Conservation (phyloP, 495 filamentous ascomycete genomes). For the Alectoria sarmentosa region DNA sequence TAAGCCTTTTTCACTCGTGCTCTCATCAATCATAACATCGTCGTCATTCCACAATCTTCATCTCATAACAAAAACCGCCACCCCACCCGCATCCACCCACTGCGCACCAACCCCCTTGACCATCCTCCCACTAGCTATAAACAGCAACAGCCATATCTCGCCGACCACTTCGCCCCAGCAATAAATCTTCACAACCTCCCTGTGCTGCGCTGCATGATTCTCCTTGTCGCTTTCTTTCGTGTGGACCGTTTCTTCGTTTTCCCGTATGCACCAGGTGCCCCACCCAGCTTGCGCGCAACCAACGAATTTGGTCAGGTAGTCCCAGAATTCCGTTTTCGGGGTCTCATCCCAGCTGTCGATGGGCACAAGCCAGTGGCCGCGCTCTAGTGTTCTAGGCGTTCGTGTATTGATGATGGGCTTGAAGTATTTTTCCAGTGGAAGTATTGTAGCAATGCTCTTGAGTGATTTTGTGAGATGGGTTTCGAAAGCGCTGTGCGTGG, state of each 20-base stretch:
- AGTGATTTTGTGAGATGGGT: slow-evolving; percentile 44
- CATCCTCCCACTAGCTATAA: slow-evolving; percentile 52
- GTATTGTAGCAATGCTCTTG: background rate
- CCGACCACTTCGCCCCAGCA: slow-evolving; percentile 58
- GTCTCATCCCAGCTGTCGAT: slow-evolving; percentile 35
- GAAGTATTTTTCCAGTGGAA: slow-evolving; percentile 11
- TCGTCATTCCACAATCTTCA: background rate
- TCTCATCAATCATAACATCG: slow-evolving; percentile 6
- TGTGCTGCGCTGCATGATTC: slow-evolving; percentile 19
- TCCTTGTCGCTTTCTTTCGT: background rate
- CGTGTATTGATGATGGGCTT: slow-evolving; percentile 31
- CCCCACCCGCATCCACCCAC: slow-evolving; percentile 54
- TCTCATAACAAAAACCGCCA: slow-evolving; percentile 41
- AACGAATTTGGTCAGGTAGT: slow-evolving; percentile 52
- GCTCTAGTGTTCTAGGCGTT: slow-evolving; percentile 47
- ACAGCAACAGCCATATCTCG: slow-evolving; percentile 60
- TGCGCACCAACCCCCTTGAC: slow-evolving; percentile 44
- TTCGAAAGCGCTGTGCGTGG: slow-evolving; percentile 35
- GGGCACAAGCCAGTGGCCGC: slow-evolving; percentile 61
- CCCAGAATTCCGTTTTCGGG: slow-evolving; percentile 48
- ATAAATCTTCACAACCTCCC: slow-evolving; percentile 46
- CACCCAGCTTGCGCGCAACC: slow-evolving; percentile 55
- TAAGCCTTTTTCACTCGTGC: background rate
- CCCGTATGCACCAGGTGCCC: slow-evolving; percentile 51
- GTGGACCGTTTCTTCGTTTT: background rate